These are phyloP conservation scores for Leonotis leonurus DNA, from an alignment of 257 asterid species.

Conservation along the genomic window DNA sequence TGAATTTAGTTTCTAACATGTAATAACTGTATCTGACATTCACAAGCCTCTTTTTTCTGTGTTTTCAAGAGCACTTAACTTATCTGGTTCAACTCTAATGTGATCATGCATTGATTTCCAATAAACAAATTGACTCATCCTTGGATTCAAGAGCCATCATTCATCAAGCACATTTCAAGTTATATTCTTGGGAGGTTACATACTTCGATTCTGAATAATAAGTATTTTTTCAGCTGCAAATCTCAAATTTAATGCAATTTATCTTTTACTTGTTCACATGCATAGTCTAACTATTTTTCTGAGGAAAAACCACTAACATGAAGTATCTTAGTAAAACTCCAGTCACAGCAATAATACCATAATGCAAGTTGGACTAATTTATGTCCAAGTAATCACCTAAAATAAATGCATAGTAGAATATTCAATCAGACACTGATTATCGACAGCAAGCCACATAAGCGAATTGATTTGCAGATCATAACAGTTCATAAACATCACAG, in stretches of 20 bases:
- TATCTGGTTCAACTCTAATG: background rate
- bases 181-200: background rate
- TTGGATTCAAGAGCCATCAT: background rate
- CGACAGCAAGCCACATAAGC: background rate
- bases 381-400: background rate
- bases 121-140: background rate
- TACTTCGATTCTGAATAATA: background rate
- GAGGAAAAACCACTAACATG: no score
- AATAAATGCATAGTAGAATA: background rate
- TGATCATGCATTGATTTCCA: background rate
- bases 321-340: no score
- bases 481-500: background rate
- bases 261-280: background rate
- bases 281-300: background rate
- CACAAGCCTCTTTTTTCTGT: background rate
- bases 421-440: constrained; percentile 3
- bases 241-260: background rate
- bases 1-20: background rate
- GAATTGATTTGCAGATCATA: background rate
- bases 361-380: background rate
- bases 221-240: background rate
- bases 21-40: background rate
- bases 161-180: background rate
- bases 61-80: background rate
- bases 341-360: background rate